Conservation (phyloP, 345 rosid species). For the Aurinia saxatilis region DNA sequence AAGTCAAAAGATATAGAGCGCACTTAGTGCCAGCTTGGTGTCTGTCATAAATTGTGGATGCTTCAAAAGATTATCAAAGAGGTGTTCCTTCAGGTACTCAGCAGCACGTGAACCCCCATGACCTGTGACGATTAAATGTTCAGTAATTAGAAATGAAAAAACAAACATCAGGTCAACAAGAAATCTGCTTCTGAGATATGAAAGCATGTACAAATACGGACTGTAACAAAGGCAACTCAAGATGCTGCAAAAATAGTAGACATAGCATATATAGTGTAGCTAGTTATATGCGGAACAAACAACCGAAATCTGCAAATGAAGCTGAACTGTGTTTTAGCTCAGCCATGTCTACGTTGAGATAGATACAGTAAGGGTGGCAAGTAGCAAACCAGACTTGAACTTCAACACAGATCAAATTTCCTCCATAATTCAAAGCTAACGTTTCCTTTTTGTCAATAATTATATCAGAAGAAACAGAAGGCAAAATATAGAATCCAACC, state of each 20-base stretch:
- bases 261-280: background rate
- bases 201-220: background rate
- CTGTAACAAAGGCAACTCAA: background rate
- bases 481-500: conserved; percentile 44
- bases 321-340: background rate
- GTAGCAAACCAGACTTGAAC: background rate
- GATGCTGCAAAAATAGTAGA: background rate
- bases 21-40: conserved; percentile 82
- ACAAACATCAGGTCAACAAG: background rate
- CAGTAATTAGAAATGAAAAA: background rate
- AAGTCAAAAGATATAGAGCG: conserved; percentile 19
- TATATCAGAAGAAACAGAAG: background rate
- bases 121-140: conserved; percentile 45
- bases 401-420: background rate
- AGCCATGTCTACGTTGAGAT: conserved; percentile 2
- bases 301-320: background rate
- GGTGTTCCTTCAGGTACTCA: conserved; percentile 84
- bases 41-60: conserved; percentile 76
- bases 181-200: background rate
- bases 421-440: background rate
- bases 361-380: background rate
- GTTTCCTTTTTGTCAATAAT: background rate
- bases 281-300: background rate
- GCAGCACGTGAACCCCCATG: conserved; percentile 99
- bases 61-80: conserved; percentile 83